Base-by-base conservation (phyloP, 2,329 filamentous ascomycete genomes). In the Alternaria brassicae region DNA sequence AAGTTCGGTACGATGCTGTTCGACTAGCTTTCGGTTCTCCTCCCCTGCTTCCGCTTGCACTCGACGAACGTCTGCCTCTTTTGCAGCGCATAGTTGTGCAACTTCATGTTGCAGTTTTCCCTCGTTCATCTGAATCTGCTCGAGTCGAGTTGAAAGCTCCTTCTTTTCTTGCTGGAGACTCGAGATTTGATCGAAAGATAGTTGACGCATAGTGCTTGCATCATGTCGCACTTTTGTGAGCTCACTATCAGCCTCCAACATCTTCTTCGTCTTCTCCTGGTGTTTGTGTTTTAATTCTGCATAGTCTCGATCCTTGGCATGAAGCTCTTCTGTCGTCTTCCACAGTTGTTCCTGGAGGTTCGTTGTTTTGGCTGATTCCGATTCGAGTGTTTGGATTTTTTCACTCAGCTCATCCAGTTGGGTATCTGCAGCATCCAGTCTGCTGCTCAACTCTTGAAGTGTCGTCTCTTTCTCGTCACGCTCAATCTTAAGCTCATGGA, bases 401-500 rank as follows among this genome's bases (percentile, higher is more conserved):
- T 67, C 48, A 10, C 56, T 42, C 15, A 60, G 48, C 30, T 41
- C 42, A 13, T 66, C 44, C 21, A 68, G 42, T 12, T 53, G 34
- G 2, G 47, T 50, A 37, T 49, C 52, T 8, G 61, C 53, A 3
- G 49, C 55, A 8, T 61, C 41, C 6, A 67, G 37, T 19, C 69
- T 62, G 3, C 51, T 34, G 10, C 21, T 39, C 21, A 60, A 15
- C 19, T 47, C 23, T 13, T 60, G 30, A 10, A 63, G 27, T 6
- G 28, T 25, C 2, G 44, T 54, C 12, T 68, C 56, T 25, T 60
- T 70, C 6, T 65, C 66, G 15, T 65, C 42, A 12, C 53, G 52
- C 27, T 72, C 62, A 8, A 41, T 39, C 2, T 42, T 62, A 4
- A 70, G 42, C 19, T 58, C 56, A 48, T 65, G 61, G 5, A 72